These are phyloP conservation scores for Kalmusia sp. DNA, from an alignment of 2,329 filamentous ascomycete genomes.

Conservation along the genomic window DNA sequence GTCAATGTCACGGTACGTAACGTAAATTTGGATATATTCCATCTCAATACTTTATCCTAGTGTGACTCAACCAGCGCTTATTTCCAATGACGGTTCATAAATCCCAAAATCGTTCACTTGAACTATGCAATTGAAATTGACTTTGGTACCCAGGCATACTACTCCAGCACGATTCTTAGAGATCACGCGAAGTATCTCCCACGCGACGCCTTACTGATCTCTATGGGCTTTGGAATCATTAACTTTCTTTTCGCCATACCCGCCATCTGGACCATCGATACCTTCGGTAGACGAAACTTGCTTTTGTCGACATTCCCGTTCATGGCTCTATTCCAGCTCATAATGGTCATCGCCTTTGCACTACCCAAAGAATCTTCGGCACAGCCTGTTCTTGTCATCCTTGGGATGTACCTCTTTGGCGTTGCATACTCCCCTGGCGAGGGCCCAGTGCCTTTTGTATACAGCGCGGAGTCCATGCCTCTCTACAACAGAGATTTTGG, in stretches of 20 bases:
- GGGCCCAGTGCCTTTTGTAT: constrained; percentile 25
- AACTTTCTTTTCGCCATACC: constrained; percentile 52
- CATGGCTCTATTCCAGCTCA: constrained; percentile 58
- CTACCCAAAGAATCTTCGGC: constrained; percentile 22
- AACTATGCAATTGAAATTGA: too few species aligned
- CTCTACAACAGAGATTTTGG: constrained; percentile 31
- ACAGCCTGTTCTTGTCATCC: constrained; percentile 21
- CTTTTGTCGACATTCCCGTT: constrained; percentile 51
- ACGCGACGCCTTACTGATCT: constrained; percentile 36
- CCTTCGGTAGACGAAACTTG: constrained; percentile 48
- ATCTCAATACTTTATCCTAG: not conserved
- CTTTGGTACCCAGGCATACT: constrained; percentile 24
- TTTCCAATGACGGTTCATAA: too few species aligned
- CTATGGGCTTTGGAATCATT: constrained; percentile 50
- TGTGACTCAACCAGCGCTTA: too few species aligned
- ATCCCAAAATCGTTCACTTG: too few species aligned
- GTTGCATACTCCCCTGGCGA: constrained; percentile 39
- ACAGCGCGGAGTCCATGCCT: constrained; percentile 20
- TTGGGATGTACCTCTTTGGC: constrained; percentile 27
- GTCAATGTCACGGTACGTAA: constrained; percentile 15
- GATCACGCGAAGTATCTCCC: constrained; percentile 34
- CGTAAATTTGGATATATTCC: too few species aligned
- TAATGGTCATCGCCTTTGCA: constrained; percentile 52
- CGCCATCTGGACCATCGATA: constrained; percentile 48
- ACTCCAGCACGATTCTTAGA: constrained; percentile 23